Base-by-base conservation (phyloP, 1,139 yeast species). In the Pichia kudriavzevii region DNA sequence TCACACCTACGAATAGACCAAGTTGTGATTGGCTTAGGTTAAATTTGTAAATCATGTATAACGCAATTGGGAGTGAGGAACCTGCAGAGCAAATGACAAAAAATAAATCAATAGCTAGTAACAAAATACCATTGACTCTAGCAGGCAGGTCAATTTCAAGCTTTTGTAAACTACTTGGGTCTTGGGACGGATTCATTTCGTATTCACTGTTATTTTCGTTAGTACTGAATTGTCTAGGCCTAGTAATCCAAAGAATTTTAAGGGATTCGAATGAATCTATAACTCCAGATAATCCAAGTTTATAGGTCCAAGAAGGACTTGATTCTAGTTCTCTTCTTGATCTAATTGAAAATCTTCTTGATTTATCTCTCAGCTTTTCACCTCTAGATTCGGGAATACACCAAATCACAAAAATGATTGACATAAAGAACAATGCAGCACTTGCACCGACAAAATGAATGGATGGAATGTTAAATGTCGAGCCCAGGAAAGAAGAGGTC, bases 321-420 rank as follows among this genome's bases (percentile, higher is more conserved):
- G 14, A 26, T n/a, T 22, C 24, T 27, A 16, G 25, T 22, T 28
- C 38, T 29, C 22, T 35, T 12, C 14, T 44, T 34, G 35, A 71
- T 60, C 23, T 57, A 21, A 37, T 19, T 9, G 49, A 45, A 22
- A 18, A 48, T n/a, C 69, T 53, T 39, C 75, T 60, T 41, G 79
- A 69, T 53, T 67, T 66, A 31, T 49, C 49, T 46, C 72, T 63
- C 17, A 73, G 64, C 36, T 55, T 56, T 27, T 50, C 48, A n/a
- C 73, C 62, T 40, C 80, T 62, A 4, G 84, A 75, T 50, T 80
- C 88, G 1, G 79, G 78, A 11, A 79, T 48, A 4, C 69, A 52
- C 23, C 69, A 48, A 1, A 61, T 13, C 1, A 65, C 47, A 30
- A 69, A 49, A 1, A 67, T 4, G 1, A 66, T 24, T n/a, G 52